Base-by-base conservation (phyloP, 177 flowering plant genomes). In the Vitis hybrid region DNA sequence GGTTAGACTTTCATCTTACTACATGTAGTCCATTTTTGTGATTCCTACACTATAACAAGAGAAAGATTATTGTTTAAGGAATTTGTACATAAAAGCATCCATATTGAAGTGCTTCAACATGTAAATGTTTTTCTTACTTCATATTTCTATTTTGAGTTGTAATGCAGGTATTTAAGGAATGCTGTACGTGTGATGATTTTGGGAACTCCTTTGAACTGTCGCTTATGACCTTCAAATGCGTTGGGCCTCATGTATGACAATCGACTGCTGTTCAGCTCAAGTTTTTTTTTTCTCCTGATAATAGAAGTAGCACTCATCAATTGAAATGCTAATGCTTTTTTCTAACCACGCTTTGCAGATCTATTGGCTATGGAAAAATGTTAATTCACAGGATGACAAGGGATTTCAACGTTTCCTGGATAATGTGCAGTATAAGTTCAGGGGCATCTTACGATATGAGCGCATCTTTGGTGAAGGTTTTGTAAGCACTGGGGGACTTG, bases 401-500 rank as follows among this genome's bases (percentile, higher is more conserved):
- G 93, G 87, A 3, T 94, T 94, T 79, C 99, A 96, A 75, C 84
- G 78, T 11, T 96, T 96, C 86, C 83, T 96, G 82, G 99, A 96
- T 68, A 90, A 74, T 74, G 97, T 92, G 23, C 98, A 96, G 83
- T 96, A 96, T 18, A 91, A 89, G 65, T 68, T 71, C 51, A 87
- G 60, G 78, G 94, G 98, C 64, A 96, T 96, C 72, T 76, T 94
- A 60, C 93, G 97, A 15, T 96, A 94, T 81, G 99, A 96, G 74
- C 97, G 92, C 17, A 94, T 92, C 50, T 96, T 94, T 81, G 99
- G 99, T 64, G 73, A 79, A 64, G 99, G 98, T n/a, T 96, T 69
- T 81, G 97, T 96, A 62, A 94, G 99, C 90, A 91, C 99, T 2
- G 98, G 99, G 72, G 99, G 99, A 52, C 64, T 91, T 56, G 97